phyloP scores from a whole-genome alignment of 192 early-diverging fungal species.

The Coemansia sp. region DNA sequence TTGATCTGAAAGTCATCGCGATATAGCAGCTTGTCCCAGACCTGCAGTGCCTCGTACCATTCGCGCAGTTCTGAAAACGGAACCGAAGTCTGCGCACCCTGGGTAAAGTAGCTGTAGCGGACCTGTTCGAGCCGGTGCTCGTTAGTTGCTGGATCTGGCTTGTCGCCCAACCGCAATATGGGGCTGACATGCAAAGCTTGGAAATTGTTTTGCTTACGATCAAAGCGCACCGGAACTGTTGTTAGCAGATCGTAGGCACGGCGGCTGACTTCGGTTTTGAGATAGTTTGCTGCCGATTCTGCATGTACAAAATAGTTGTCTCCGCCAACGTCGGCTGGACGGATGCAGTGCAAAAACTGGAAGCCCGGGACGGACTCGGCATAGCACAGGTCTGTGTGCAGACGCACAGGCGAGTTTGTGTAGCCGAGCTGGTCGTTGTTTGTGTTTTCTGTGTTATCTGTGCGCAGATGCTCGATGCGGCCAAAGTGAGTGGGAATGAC shows the following conservation, averaged over 20 bases:
- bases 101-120: slow-evolving; percentile 54
- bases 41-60: slow-evolving; percentile 50
- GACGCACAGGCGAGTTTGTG: slow-evolving; percentile 47
- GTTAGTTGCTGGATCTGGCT: slow-evolving; percentile 14
- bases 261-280: slow-evolving; percentile 46
- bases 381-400: slow-evolving; percentile 52
- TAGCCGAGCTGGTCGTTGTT: slow-evolving; percentile 56
- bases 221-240: slow-evolving; percentile 48
- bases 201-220: slow-evolving; percentile 52
- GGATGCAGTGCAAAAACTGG: slow-evolving; percentile 55
- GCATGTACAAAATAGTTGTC: slow-evolving; percentile 55
- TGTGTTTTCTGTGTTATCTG: slow-evolving; percentile 46
- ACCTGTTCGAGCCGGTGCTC: slow-evolving; percentile 41
- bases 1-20: slow-evolving; percentile 51
- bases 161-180: slow-evolving; percentile 38
- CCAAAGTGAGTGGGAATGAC: slow-evolving; percentile 53
- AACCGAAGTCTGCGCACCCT: slow-evolving; percentile 40
- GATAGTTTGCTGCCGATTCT: slow-evolving; percentile 52
- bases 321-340: slow-evolving; percentile 47
- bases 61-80: slow-evolving; percentile 48
- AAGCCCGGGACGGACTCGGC: slow-evolving; percentile 42
- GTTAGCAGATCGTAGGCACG: slow-evolving; percentile 53
- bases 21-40: slow-evolving; percentile 49
- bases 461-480: slow-evolving; percentile 53
- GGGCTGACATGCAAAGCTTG: slow-evolving; percentile 38